A percentile compares a stretch with the other conserved stretches of the same genome.
Evolutionary conservation across 176 grass and related monocot species (phyloP).

Genomic region (Hordeum marinum): DNA sequence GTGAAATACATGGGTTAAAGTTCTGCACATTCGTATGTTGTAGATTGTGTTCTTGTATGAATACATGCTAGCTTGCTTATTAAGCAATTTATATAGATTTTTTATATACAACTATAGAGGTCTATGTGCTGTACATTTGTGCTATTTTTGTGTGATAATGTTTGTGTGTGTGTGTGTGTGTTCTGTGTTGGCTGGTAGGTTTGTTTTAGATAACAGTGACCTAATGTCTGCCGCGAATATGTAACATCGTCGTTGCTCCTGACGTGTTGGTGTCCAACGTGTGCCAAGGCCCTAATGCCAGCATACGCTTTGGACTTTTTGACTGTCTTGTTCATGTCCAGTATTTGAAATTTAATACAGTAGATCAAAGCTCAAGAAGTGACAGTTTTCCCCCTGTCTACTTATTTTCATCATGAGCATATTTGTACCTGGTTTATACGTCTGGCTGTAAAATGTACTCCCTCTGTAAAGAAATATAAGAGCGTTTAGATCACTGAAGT

Average conservation of each 20-base stretch:
- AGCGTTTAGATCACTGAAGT: no score
- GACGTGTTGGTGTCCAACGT: not conserved
- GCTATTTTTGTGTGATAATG: not conserved
- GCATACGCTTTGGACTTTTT: not conserved
- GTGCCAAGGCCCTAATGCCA: not conserved
- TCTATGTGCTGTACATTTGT: not conserved
- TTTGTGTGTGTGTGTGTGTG: not conserved
- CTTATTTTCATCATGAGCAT: conserved; percentile 5
- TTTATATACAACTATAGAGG: not conserved
- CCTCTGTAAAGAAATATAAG: no score
- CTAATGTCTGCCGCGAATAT: not conserved
- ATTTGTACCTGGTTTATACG: not conserved
- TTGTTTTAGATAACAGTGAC: not conserved
- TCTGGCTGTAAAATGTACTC: not conserved
- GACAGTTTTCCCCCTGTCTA: not conserved
- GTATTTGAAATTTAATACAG: not conserved
- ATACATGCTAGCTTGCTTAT: not conserved
- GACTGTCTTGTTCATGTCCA: not conserved
- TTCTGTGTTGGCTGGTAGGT: conserved; percentile 14
- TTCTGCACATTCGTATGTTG: not conserved
- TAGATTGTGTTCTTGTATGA: conserved; percentile 5
- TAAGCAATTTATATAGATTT: not conserved
- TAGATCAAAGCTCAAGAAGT: conserved; percentile 5
- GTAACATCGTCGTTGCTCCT: not conserved
- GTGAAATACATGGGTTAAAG: not conserved